phyloP scores from a whole-genome alignment of 1,284 basidiomycete genomes.

The Thelephora terrestris region DNA sequence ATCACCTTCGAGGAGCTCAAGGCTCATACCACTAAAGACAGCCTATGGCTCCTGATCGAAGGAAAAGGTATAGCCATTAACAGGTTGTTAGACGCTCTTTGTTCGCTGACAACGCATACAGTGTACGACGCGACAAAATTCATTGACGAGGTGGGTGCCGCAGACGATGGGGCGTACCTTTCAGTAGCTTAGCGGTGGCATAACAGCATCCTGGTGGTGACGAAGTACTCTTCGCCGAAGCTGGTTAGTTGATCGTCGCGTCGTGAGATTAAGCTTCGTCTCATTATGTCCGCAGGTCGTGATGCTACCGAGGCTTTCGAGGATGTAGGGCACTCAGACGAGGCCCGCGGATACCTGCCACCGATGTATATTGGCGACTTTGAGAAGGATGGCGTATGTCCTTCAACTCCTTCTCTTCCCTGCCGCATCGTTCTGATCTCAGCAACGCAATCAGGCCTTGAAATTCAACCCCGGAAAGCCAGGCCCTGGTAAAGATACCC shows the following conservation, averaged over 20 bases:
- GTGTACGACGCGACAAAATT: constrained; percentile 95
- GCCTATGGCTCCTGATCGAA: constrained; percentile 71
- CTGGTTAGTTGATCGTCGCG: constrained; percentile 49
- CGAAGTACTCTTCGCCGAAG: constrained; percentile 92
- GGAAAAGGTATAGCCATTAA: constrained; percentile 56
- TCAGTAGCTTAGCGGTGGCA: not conserved
- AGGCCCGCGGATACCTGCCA: constrained; percentile 84
- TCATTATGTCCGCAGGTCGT: constrained; percentile 41
- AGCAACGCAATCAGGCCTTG: constrained; percentile 25
- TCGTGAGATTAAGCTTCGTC: constrained; percentile 3
- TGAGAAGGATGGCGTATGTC: constrained; percentile 55
- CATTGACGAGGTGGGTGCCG: constrained; percentile 78
- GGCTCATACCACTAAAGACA: constrained; percentile 62
- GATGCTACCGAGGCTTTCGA: constrained; percentile 99
- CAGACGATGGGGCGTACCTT: too few species aligned
- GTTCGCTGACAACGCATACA: constrained; percentile 28
- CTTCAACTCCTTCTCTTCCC: constrained; percentile 2
- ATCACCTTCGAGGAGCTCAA: constrained; percentile 71
- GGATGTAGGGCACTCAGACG: constrained; percentile 98
- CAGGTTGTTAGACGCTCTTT: constrained; percentile 21
- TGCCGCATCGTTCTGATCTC: constrained; percentile 8
- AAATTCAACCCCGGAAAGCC: constrained; percentile 37
- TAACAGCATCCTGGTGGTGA: constrained; percentile 92
- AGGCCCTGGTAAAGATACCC: constrained; percentile 21
- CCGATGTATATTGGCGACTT: constrained; percentile 74